Conservation (phyloP, 192 early-diverging fungal species). For the Linnemannia hyalina region DNA sequence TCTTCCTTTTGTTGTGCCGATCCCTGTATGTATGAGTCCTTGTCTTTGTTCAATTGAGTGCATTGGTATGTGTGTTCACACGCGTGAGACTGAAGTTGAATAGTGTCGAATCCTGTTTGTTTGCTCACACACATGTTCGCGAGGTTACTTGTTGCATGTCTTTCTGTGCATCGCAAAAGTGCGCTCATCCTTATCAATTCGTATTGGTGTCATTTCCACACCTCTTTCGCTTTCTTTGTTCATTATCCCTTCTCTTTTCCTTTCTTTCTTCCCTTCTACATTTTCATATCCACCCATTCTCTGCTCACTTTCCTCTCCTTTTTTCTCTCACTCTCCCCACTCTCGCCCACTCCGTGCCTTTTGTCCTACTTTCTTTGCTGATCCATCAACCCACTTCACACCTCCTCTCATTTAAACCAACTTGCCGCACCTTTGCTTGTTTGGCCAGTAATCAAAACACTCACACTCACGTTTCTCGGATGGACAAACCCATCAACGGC, state of each 20-base stretch:
- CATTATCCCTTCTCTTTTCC: not conserved
- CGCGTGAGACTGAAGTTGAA: not conserved
- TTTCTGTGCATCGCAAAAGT: too few relatives aligned
- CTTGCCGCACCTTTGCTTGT: not conserved
- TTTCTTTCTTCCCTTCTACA: not conserved
- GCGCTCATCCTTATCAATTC: not conserved
- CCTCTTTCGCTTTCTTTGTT: not conserved
- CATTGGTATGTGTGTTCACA: not conserved
- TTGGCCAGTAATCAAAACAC: not conserved
- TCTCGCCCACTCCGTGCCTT: not conserved
- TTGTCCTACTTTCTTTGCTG: not conserved
- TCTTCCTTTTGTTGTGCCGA: too few relatives aligned
- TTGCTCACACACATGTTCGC: not conserved
- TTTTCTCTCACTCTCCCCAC: not conserved
- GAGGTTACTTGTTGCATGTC: too few relatives aligned
- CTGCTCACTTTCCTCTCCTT: not conserved
- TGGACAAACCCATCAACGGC: constrained; percentile 58
- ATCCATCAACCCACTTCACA: not conserved
- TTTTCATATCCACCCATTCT: not conserved
- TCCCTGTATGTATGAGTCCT: too few relatives aligned
- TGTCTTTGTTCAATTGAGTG: too few relatives aligned
- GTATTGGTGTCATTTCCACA: not conserved
- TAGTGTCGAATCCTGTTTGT: not conserved
- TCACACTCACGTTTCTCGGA: constrained; percentile 4
- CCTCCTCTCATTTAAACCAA: not conserved